A percentile compares a stretch with the other conserved stretches of the same genome.
Conservation (phyloP, 192 early-diverging fungal genomes). For the Kickxella alabastrina region DNA sequence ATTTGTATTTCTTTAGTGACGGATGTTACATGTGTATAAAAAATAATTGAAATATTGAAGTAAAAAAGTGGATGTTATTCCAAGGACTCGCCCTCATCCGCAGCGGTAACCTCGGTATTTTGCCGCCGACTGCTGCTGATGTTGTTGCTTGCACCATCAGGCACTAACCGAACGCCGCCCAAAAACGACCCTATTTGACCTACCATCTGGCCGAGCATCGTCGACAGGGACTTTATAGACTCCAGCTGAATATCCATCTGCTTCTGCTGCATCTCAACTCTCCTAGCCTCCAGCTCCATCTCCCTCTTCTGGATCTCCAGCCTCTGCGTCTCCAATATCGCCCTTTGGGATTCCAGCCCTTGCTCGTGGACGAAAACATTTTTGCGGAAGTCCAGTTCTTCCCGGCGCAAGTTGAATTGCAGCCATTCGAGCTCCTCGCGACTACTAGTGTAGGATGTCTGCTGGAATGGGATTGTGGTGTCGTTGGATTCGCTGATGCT, state of each 20-base stretch:
- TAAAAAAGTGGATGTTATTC: not conserved
- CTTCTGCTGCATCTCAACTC: slow-evolving; percentile 19
- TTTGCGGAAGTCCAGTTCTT: slow-evolving; percentile 50
- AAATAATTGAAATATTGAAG: too few species aligned
- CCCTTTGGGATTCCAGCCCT: slow-evolving; percentile 30
- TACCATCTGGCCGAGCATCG: slow-evolving; percentile 27
- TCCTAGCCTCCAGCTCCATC: slow-evolving; percentile 31
- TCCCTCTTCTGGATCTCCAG: slow-evolving; percentile 37
- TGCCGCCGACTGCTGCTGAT: not conserved
- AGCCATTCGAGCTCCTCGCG: slow-evolving; percentile 51
- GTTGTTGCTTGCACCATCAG: not conserved
- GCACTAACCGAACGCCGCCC: too few species aligned
- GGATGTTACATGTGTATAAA: too few species aligned
- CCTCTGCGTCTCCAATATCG: slow-evolving; percentile 30
- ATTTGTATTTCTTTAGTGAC: too few species aligned
- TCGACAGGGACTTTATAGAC: slow-evolving; percentile 21
- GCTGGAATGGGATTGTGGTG: not conserved
- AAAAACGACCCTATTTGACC: slow-evolving; percentile 9
- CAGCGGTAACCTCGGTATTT: not conserved
- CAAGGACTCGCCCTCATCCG: not conserved
- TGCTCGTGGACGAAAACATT: slow-evolving; percentile 37
- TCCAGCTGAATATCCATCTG: slow-evolving; percentile 41
- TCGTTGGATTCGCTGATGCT: slow-evolving; percentile 23
- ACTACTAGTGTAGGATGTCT: slow-evolving; percentile 8
- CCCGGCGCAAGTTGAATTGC: slow-evolving; percentile 45